Percentiles rank a stretch among this genome's conserved stretches.
Evolutionary conservation across 176 grass and related monocot species (phyloP).

Genomic region (Musa itinerans): DNA sequence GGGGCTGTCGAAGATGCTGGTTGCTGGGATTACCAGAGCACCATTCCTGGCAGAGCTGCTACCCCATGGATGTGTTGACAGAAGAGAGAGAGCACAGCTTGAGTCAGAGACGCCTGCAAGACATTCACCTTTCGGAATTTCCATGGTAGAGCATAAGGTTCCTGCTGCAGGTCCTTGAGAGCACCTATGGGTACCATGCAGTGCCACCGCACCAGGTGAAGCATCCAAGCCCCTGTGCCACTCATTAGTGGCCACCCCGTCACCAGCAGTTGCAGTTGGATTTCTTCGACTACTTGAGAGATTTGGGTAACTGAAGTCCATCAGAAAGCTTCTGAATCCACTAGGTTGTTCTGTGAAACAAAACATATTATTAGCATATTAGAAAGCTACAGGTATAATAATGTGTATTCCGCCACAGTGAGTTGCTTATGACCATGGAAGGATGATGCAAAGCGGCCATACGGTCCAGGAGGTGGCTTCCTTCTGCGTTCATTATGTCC

Average conservation of each 20-base stretch:
- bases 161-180: neutral
- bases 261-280: neutral
- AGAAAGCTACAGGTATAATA: neutral
- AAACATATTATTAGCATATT: neutral
- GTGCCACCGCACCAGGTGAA: neutral
- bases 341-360: neutral
- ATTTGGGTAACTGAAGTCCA: constrained; percentile 9
- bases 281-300: neutral
- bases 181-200: neutral
- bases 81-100: constrained; percentile 26
- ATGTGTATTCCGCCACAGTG: too few relatives aligned
- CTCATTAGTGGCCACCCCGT: neutral
- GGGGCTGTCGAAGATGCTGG: neutral
- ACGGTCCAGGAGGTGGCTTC: constrained; percentile 17
- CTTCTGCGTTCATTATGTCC: constrained; percentile 22
- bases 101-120: constrained; percentile 10
- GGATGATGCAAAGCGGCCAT: neutral
- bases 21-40: neutral
- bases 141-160: neutral
- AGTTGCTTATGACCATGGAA: constrained; percentile 8
- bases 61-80: constrained; percentile 7
- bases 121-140: constrained; percentile 5
- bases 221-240: neutral
- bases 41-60: neutral
- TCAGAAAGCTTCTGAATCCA: constrained; percentile 15